Evolutionary conservation across 345 rosid species (phyloP), one percentile per base, ranked within the genome.

Genomic region (Mercurialis annua): DNA sequence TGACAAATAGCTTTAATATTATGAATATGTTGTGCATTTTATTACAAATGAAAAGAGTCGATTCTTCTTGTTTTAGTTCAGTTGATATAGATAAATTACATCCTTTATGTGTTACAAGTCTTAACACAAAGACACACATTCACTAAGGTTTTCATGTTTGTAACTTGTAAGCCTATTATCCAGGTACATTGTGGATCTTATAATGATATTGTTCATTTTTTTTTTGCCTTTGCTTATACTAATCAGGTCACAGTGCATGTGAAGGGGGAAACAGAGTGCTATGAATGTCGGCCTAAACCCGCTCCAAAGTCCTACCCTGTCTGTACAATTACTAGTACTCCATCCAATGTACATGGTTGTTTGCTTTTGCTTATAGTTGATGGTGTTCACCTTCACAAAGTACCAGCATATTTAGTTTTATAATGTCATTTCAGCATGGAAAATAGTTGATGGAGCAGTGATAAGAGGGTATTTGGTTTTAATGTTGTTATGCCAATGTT

Each of bases 251-350:
- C 99, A 5, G 88, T 95, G 57, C 99, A 95, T 72, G 74, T 85
- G 71, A 95, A 95, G 77, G 96, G 98, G 34, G 90, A 80, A 80
- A 85, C 99, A 30, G 99, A 92, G 74, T 95, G 99, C 74, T 95
- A 95, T 51, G 99, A 95, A 54, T 92, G 99, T 76, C 89, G 88
- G 73, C 86, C 98, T 63, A 95, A 92, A 80, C 98, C 97, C 71
- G 82, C 97, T 33, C 97, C 99, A 20, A 95, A 92, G 86, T 86
- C 93, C 4, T 95, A 92, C 78, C 99, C 99, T 71, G 99, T 95
- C 66, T 95, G 99, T 79, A 95, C 98, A 36, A 95, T 95, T 73
- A 95, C 99, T 33, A 95, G 97, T 77, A 95, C 98, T 52, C 99
- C 99, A 33, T 88, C 99, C 60, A 92, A 92, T 97, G 99, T 95